Evolutionary conservation across 192 early-diverging fungal species (phyloP).

Genomic region (Umbelopsis isabellina): DNA sequence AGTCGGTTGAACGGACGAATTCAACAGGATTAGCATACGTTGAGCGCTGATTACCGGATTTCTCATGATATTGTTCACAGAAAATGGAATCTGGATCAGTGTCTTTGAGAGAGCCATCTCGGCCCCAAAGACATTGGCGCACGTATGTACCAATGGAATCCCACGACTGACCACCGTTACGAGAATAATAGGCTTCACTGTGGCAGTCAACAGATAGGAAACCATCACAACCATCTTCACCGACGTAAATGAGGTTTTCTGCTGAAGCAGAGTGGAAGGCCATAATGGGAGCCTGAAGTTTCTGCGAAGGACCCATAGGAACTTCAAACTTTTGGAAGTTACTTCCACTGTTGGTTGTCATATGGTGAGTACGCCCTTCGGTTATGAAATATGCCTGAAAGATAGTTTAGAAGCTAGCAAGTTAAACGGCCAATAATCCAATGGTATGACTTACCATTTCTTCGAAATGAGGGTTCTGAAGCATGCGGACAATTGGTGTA

Average conservation of each 20-base stretch:
- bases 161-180: conserved; percentile 76
- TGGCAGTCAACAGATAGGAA: conserved; percentile 61
- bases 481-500: conserved; percentile 51
- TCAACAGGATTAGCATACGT: conserved; percentile 59
- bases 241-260: conserved; percentile 84
- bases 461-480: conserved; percentile 65
- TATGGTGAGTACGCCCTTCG: conserved; percentile 47
- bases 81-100: conserved; percentile 65
- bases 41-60: conserved; percentile 56
- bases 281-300: conserved; percentile 58
- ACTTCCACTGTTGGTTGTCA: conserved; percentile 63
- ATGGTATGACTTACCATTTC: conserved; percentile 31
- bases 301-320: conserved; percentile 62
- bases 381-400: conserved; percentile 63
- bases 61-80: conserved; percentile 73
- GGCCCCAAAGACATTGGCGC: conserved; percentile 73
- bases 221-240: conserved; percentile 53
- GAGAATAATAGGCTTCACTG: conserved; percentile 71
- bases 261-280: conserved; percentile 86
- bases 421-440: background rate
- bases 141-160: conserved; percentile 65
- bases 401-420: background rate
- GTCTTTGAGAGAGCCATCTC: conserved; percentile 55
- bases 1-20: conserved; percentile 65
- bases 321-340: conserved; percentile 59